Evolutionary conservation across 2,329 filamentous ascomycete genomes (phyloP), one percentile per base, ranked within the genome.

Genomic region (Pseudopithomyces chartarum): DNA sequence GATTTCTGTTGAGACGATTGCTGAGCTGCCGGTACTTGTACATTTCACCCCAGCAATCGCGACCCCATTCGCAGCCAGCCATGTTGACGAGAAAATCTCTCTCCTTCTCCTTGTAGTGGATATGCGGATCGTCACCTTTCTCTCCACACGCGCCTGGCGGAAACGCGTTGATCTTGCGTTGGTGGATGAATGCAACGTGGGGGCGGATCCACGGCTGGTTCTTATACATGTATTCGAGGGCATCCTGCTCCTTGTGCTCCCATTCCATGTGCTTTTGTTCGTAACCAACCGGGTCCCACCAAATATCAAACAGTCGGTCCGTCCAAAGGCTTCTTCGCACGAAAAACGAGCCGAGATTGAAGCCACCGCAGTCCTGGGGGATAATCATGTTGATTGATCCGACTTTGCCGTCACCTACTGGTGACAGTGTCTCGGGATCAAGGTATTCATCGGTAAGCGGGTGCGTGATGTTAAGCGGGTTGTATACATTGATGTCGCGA

Each of bases 241-340:
- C 92, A 72, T 98, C 93, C 78, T 99, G 95, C 76, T 99, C 95
- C 75, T 98, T 98, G 81, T 99, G 95, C 71, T 95, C 93, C 95
- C 95, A 99, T 60, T 95, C 86, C 93, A 97, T 97, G 76, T 99
- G 95, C 74, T 92, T 96, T 78, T 99, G 95, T 78, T 99, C 95
- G 76, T 99, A 99, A 55, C 90, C 87, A 29, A 98, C 93, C 0
- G 95, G 95, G 70, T 99, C 95, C 95, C 95, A 99, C 95, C 95
- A 99, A 51, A 97, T 85, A 71, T 99, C 95, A 34, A 99, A 85
- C 17, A 99, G 80, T 4, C 92, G 89, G 69, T 98, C 94, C 0
- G 93, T 91, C 91, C 93, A 99, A 23, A 87, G 82, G 68, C 91
- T 91, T 58, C 95, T 87, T 48, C 88, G 87, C 43, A 97, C 80